These are phyloP conservation scores for Marasmius tenuissimus DNA, from an alignment of 1,284 basidiomycete species.

Conservation along the genomic window DNA sequence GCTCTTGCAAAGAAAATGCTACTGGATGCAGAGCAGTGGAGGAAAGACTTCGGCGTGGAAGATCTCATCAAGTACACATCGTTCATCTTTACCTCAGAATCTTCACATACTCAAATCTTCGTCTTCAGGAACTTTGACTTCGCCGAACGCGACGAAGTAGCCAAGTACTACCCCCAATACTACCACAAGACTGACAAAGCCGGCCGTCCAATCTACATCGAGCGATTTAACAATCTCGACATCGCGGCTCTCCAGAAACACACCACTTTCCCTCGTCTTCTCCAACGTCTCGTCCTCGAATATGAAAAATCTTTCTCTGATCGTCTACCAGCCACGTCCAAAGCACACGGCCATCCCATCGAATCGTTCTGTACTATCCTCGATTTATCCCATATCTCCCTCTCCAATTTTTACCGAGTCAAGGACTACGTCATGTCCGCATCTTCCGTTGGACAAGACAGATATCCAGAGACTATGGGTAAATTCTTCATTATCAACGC, in stretches of 20 bases:
- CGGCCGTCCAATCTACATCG: conserved; percentile 94
- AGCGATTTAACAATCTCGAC: conserved; percentile 90
- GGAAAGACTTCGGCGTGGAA: conserved; percentile 87
- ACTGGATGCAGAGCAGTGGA: conserved; percentile 84
- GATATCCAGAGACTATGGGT: conserved; percentile 96
- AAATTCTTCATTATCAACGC: conserved; percentile 96
- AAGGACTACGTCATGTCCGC: conserved; percentile 89
- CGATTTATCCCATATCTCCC: conserved; percentile 83
- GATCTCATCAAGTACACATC: conserved; percentile 75
- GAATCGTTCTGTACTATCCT: conserved; percentile 98
- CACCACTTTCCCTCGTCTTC: conserved; percentile 87
- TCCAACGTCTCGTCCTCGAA: conserved; percentile 88
- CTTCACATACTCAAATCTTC: background rate
- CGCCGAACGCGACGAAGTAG: conserved; percentile 80
- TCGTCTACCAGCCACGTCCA: conserved; percentile 83
- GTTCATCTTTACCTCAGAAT: conserved; percentile 12
- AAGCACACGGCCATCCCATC: conserved; percentile 77
- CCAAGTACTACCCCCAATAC: conserved; percentile 94
- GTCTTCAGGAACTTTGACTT: conserved; percentile 82
- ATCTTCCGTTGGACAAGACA: conserved; percentile 83
- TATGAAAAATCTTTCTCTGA: conserved; percentile 88
- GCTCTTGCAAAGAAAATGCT: conserved; percentile 85
- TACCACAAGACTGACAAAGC: conserved; percentile 98
- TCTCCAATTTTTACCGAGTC: conserved; percentile 88
- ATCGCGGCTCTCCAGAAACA: conserved; percentile 78